Evolutionary conservation across 805 yeast species (phyloP).

Genomic region (Metschnikowia henanensis): DNA sequence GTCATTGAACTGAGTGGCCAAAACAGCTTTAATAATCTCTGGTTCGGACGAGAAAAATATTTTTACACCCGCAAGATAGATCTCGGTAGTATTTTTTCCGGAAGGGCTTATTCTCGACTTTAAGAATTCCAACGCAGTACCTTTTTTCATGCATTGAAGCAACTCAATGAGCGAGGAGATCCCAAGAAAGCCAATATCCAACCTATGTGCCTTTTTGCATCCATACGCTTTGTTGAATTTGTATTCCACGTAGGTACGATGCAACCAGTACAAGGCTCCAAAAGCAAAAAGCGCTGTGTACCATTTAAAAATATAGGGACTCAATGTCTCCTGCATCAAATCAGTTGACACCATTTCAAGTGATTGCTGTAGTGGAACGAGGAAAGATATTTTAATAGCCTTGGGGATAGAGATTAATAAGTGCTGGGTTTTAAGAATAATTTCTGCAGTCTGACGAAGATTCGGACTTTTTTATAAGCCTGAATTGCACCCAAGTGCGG

Average conservation of each 20-base stretch:
- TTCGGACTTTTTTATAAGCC: constrained; percentile 1
- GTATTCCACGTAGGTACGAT: constrained; percentile 11
- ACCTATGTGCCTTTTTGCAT: constrained; percentile 8
- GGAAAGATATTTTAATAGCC: neutral
- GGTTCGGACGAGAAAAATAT: constrained; percentile 35
- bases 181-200: constrained; percentile 11
- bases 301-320: constrained; percentile 14
- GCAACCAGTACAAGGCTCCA: constrained; percentile 12
- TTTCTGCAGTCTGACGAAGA: neutral
- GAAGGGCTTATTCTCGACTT: neutral
- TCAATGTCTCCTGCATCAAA: constrained; percentile 1
- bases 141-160: constrained; percentile 10
- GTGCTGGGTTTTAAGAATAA: neutral
- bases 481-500: constrained; percentile 4
- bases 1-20: constrained; percentile 44
- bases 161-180: constrained; percentile 9
- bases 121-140: constrained; percentile 16
- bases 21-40: constrained; percentile 41
- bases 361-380: neutral
- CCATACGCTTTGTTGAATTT: constrained; percentile 15
- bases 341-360: constrained; percentile 1
- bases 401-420: neutral
- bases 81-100: constrained; percentile 6
- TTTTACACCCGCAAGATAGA: constrained; percentile 20
- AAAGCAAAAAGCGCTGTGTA: constrained; percentile 11